phyloP scores from a whole-genome alignment of 2,329 filamentous ascomycete genomes.

The Paramyrothecium roridum region DNA sequence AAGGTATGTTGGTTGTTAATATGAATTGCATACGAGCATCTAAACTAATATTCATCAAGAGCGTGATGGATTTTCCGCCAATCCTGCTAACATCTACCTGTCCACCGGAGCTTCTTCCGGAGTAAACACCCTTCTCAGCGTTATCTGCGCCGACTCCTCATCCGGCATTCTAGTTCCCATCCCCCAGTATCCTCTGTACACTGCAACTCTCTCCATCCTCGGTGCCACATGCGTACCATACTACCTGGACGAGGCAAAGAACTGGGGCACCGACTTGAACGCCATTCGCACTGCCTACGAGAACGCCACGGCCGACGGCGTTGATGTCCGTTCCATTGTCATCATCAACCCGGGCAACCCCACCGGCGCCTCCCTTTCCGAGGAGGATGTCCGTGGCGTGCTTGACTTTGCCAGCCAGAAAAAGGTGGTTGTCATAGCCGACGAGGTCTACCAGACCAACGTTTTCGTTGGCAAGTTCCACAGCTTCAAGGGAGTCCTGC shows the following conservation, averaged over 20 bases:
- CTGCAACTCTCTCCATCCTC: constrained; percentile 81
- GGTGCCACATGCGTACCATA: constrained; percentile 89
- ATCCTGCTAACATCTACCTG: constrained; percentile 81
- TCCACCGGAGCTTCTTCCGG: constrained; percentile 89
- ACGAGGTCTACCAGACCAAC: constrained; percentile 99
- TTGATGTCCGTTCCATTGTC: constrained; percentile 87
- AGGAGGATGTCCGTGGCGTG: constrained; percentile 78
- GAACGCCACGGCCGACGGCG: constrained; percentile 72
- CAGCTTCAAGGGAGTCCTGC: constrained; percentile 89
- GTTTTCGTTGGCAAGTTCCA: constrained; percentile 92
- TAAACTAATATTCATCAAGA: constrained; percentile 35
- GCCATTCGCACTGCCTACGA: constrained; percentile 71
- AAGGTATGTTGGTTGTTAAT: constrained; percentile 52
- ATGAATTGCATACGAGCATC: background rate
- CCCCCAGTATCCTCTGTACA: constrained; percentile 97
- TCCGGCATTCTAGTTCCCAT: constrained; percentile 91
- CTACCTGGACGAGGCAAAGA: constrained; percentile 80
- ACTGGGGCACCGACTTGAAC: constrained; percentile 86
- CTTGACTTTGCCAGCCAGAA: constrained; percentile 83
- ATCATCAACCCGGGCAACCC: constrained; percentile 99
- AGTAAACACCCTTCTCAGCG: constrained; percentile 87
- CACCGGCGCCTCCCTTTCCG: constrained; percentile 80
- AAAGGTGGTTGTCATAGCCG: constrained; percentile 84
- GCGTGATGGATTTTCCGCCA: constrained; percentile 84
- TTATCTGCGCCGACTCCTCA: constrained; percentile 75